Percentiles rank a stretch among this genome's conserved stretches.
These are phyloP conservation scores for Kluyveromyces wickerhamii DNA, from an alignment of 805 yeast species.

Conservation along the genomic window DNA sequence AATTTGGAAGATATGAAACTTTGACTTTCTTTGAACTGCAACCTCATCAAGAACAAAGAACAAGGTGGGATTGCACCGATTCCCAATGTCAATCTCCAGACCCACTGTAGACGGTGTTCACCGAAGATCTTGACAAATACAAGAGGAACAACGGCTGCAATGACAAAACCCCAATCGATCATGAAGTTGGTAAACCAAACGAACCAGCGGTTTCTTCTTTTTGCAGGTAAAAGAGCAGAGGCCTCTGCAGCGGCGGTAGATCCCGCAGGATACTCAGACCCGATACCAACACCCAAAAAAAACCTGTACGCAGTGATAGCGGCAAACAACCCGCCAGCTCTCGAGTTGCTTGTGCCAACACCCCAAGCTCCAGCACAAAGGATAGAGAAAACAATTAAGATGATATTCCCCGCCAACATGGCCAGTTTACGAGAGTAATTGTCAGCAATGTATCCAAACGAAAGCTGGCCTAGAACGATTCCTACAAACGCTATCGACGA, in stretches of 20 bases:
- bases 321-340: conserved; percentile 65
- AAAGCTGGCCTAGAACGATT: conserved; percentile 77
- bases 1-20: conserved; percentile 64
- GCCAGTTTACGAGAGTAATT: conserved; percentile 72
- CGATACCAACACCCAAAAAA: conserved; percentile 85
- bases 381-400: conserved; percentile 71
- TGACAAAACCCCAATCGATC: conserved; percentile 84
- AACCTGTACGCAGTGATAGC: conserved; percentile 80
- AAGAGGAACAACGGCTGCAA: conserved; percentile 77
- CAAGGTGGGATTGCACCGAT: conserved; percentile 86
- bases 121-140: conserved; percentile 79
- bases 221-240: conserved; percentile 67
- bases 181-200: conserved; percentile 80
- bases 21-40: conserved; percentile 66
- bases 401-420: conserved; percentile 69
- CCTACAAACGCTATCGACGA: conserved; percentile 89
- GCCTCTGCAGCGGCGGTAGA: conserved; percentile 93
- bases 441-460: conserved; percentile 78
- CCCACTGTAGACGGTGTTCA: conserved; percentile 59
- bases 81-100: conserved; percentile 90
- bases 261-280: conserved; percentile 92
- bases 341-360: conserved; percentile 42
- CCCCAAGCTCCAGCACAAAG: conserved; percentile 89
- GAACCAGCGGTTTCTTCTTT: conserved; percentile 82
- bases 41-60: conserved; percentile 66